A percentile compares a stretch with the other conserved stretches of the same genome.
phyloP scores from a whole-genome alignment of 176 grass and related monocot genomes.

The Alopecurus myosuroides region DNA sequence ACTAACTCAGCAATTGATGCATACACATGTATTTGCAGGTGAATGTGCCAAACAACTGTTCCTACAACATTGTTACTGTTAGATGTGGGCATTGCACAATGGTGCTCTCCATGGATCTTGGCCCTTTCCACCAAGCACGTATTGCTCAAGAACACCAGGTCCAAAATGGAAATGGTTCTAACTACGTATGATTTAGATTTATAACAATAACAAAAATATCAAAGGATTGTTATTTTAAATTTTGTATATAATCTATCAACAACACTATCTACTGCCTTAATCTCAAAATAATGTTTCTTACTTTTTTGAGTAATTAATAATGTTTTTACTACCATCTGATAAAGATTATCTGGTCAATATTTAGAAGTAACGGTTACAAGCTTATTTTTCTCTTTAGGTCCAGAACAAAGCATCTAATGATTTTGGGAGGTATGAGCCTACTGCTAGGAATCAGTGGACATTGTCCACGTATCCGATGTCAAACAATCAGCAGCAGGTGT shows the following conservation, averaged over 20 bases:
- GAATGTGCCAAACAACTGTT: slow-evolving; percentile 72
- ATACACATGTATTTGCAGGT: slow-evolving; percentile 46
- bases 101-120: slow-evolving; percentile 84
- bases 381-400: slow-evolving; percentile 29
- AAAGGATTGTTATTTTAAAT: neutral
- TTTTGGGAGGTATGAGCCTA: slow-evolving; percentile 36
- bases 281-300: neutral
- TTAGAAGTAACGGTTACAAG: neutral
- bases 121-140: slow-evolving; percentile 46
- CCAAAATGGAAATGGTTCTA: neutral
- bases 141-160: slow-evolving; percentile 76
- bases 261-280: neutral
- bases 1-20: neutral
- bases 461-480: slow-evolving; percentile 30
- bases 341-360: neutral
- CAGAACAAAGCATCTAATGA: slow-evolving; percentile 37
- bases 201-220: neutral
- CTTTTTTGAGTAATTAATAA: neutral
- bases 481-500: slow-evolving; percentile 55
- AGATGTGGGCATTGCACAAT: slow-evolving; percentile 90
- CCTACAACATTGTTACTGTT: slow-evolving; percentile 79
- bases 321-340: neutral
- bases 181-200: neutral
- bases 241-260: neutral
- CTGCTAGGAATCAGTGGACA: slow-evolving; percentile 38